Base-by-base conservation (phyloP, 805 yeast genomes). In the Metschnikowia henanensis region DNA sequence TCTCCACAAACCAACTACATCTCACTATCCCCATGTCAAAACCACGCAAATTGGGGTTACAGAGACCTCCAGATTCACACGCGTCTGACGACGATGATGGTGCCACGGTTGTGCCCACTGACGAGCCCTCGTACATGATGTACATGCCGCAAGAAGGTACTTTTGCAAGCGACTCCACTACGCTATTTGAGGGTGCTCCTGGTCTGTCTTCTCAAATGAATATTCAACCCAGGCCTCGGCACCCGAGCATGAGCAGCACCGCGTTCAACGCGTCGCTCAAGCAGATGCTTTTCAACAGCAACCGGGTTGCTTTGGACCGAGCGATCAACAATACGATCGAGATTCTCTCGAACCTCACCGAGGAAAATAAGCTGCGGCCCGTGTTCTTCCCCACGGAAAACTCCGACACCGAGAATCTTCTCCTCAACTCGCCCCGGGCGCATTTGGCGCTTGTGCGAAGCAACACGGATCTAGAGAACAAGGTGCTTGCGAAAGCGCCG, bases 201-300 rank as follows among this genome's bases (percentile, higher is more conserved):
- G 68, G 64, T 20, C 53, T 58, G 20, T 46, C 60, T 6, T 50
- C 58, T 2, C 44, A 35, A 29, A 31, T 34, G 23, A 17, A 20
- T 18, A 40, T 23, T 15, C 34, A 26, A 17, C 47, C 36, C 17
- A 39, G 49, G 23, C 48, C 45, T 8, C 44, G 52, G 13, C 50
- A 46, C 37, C 33, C 55, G 8, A 52, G 55, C 33, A 53, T 49
- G 43, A 46, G 47, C 37, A 49, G 50, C 43, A 50, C 46, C 49
- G 71, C 57, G n/a, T 56, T 73, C 47, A 68, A 73, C 35, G 70
- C 84, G 1, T 84, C 89, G 40, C 60, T 84, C 25, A 80, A 82
- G 46, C 96, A 91, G 58, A 65, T 84, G 44, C 85, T 80, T 48
- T 92, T 86, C 61, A 88, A 88, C 58, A 82, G 83, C 53, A 83